Conservation (phyloP, 306 rosid genomes). For the Ammopiptanthus mongolicus region DNA sequence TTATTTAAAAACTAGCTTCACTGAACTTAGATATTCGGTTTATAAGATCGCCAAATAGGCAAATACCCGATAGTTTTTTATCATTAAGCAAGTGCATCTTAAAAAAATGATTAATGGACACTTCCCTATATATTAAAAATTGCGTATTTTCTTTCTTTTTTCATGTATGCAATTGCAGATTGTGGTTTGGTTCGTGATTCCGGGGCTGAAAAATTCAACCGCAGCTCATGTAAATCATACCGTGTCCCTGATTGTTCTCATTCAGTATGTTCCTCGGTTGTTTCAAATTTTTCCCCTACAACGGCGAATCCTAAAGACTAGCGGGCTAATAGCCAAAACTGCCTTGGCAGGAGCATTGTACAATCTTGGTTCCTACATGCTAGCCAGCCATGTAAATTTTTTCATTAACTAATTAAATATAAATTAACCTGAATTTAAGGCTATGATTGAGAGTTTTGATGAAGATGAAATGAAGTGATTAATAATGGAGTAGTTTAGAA, state of each 20-base stretch:
- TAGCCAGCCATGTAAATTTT: slow-evolving; percentile 67
- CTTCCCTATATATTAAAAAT: not conserved
- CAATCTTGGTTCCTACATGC: slow-evolving; percentile 69
- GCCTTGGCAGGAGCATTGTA: slow-evolving; percentile 79
- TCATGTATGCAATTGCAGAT: slow-evolving; percentile 40
- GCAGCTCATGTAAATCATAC: slow-evolving; percentile 74
- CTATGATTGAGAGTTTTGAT: too few species aligned
- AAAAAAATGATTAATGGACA: too few species aligned
- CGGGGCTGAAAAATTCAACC: slow-evolving; percentile 41
- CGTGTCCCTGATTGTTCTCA: slow-evolving; percentile 66
- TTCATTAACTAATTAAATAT: not conserved
- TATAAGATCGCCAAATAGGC: too few species aligned
- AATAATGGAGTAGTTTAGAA: too few species aligned
- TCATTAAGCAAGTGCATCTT: too few species aligned
- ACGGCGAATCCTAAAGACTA: slow-evolving; percentile 57
- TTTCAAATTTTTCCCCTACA: slow-evolving; percentile 72
- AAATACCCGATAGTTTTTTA: too few species aligned
- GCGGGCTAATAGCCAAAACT: slow-evolving; percentile 74
- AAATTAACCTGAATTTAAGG: not conserved
- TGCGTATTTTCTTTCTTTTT: not conserved
- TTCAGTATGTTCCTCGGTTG: slow-evolving; percentile 72
- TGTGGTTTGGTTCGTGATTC: slow-evolving; percentile 76
- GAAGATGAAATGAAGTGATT: too few species aligned
- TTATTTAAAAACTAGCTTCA: too few species aligned
- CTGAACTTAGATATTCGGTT: too few species aligned